Base-by-base conservation (phyloP, 148 eudicot species). In the Chenopodium formosanum region DNA sequence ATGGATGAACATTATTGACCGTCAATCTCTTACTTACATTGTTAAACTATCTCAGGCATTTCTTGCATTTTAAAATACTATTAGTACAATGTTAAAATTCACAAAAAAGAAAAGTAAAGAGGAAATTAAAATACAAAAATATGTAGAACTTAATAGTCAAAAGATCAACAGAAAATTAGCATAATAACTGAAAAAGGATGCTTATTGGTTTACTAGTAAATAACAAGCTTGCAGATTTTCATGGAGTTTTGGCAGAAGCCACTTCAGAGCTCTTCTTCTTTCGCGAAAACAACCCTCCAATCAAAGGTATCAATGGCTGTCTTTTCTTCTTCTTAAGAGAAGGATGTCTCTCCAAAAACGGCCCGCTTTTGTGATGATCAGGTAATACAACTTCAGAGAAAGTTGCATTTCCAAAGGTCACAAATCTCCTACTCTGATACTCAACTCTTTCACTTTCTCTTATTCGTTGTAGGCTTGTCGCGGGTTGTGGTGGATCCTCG, bases 311-410 rank as follows among this genome's bases (percentile, higher is more conserved):
- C 84, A 94, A 78, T 14, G 91, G 89, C 82, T 90, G 89, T 86
- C 88, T 91, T 77, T 90, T 90, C 87, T 86, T 90, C 88, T 94
- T 92, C 88, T 80, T 92, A 5, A 94, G 85, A 22, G 97, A 94
- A 78, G 95, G 92, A 82, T 92, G 88, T 80, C 97, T 90, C 81
- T 91, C 88, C 25, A 92, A 80, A 56, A 89, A 82, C 0, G 88
- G 88, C 16, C 82, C 88, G 5, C 73, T 80, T 2, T 74, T 74
- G 13, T 48, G 29, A 73, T 50, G 29, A 73, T 50, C 76, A n/a
- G 91, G 89, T 22, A 80, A 44, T n/a, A 86, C 66, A 37, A 90
- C 85, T 58, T 83, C 81, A 46, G 90, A 87, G 17, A 88, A 58
- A 50, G 93, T 78, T 27, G 91, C 86, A 76, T 89, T 90, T 0